phyloP scores from a whole-genome alignment of 306 rosid genomes.

The Corylus americana region DNA sequence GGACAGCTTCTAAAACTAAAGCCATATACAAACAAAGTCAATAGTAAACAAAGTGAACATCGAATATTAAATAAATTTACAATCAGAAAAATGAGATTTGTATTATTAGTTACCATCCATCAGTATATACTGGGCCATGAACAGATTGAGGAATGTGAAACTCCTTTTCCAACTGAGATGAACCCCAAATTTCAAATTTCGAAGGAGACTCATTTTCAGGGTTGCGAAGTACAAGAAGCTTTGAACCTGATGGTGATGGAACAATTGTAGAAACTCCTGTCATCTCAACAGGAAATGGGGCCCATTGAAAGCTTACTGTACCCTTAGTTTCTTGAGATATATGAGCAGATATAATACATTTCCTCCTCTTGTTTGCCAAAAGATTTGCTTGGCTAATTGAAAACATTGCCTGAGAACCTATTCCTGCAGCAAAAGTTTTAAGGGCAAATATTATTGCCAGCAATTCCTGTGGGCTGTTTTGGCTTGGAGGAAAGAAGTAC shows the following conservation, averaged over 20 bases:
- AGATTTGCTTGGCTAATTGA: conserved; percentile 58
- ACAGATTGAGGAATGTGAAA: conserved; percentile 65
- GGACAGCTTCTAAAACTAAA: conserved; percentile 15
- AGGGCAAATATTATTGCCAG: neutral
- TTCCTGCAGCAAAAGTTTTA: conserved; percentile 33
- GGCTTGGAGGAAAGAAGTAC: neutral
- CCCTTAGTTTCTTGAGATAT: conserved; percentile 41
- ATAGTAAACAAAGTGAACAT: neutral
- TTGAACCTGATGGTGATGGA: conserved; percentile 81
- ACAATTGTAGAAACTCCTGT: conserved; percentile 55
- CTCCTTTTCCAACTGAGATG: conserved; percentile 67
- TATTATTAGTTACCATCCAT: conserved; percentile 58
- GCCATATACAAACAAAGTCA: conserved; percentile 7
- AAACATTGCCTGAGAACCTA: conserved; percentile 60
- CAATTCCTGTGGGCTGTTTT: conserved; percentile 5
- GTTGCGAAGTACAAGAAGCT: conserved; percentile 65
- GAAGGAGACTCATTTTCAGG: conserved; percentile 54
- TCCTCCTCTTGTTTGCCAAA: conserved; percentile 64
- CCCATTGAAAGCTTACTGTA: conserved; percentile 61
- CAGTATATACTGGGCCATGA: conserved; percentile 75
- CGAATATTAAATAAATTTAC: conserved; percentile 16
- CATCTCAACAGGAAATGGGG: conserved; percentile 80
- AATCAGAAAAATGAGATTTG: neutral
- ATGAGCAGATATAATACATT: conserved; percentile 48
- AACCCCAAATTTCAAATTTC: conserved; percentile 71